These are phyloP conservation scores for Solanum hybrid DNA, from an alignment of 305 asterid genomes.

Conservation along the genomic window DNA sequence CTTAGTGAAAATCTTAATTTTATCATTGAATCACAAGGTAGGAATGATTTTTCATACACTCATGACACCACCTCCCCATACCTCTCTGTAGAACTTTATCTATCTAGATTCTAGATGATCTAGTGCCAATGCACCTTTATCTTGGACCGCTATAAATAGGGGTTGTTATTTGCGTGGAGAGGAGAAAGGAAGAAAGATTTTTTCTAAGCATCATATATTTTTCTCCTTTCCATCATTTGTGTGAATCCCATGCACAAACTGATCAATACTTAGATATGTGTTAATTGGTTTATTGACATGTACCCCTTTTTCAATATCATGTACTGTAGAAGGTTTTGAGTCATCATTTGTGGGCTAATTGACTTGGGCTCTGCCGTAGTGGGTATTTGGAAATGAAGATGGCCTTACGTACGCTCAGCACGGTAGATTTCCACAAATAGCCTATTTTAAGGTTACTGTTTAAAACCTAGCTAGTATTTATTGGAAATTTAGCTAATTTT, in stretches of 20 bases:
- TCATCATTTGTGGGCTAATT: neutral
- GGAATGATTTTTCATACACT: neutral
- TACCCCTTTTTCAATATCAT: neutral
- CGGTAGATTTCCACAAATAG: neutral
- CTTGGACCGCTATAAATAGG: neutral
- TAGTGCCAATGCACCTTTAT: neutral
- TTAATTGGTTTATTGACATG: neutral
- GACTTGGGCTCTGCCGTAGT: neutral
- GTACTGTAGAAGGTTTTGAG: neutral
- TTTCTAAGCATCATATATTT: neutral
- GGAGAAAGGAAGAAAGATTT: neutral
- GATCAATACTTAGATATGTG: neutral
- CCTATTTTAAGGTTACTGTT: neutral
- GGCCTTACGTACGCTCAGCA: neutral
- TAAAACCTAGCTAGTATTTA: neutral
- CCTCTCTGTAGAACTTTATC: neutral
- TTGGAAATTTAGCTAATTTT: neutral
- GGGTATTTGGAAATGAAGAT: neutral
- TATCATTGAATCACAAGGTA: neutral
- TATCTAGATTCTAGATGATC: neutral
- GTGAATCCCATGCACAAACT: neutral
- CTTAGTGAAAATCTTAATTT: neutral
- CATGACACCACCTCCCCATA: neutral
- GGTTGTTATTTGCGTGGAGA: neutral
- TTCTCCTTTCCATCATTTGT: neutral